Evolutionary conservation across 2,329 filamentous ascomycete genomes (phyloP).

Genomic region (Beauveria medogensis): DNA sequence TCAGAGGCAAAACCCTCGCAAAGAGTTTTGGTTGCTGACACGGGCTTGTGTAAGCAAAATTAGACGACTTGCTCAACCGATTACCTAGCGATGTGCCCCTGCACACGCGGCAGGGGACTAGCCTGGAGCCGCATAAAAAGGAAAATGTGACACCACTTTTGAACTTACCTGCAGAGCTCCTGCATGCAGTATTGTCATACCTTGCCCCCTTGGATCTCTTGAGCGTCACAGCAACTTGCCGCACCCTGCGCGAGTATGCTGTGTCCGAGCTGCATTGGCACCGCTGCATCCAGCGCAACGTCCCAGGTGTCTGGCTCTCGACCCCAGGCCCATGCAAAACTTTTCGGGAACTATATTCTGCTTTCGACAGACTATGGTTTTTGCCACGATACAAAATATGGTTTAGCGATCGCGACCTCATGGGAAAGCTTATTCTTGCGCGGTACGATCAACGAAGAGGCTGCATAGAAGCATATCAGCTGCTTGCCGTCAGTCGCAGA

Average conservation of each 20-base stretch:
- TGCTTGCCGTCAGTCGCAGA: slow-evolving; percentile 56
- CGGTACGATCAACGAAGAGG: slow-evolving; percentile 66
- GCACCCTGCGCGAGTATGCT: slow-evolving; percentile 48
- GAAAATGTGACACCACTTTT: slow-evolving; percentile 29
- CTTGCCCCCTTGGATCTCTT: slow-evolving; percentile 59
- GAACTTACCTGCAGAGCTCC: slow-evolving; percentile 63
- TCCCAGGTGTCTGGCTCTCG: slow-evolving; percentile 47
- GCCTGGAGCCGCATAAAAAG: slow-evolving; percentile 1
- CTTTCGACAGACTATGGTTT: slow-evolving; percentile 80
- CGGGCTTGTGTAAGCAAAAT: background rate
- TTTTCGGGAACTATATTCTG: slow-evolving; percentile 64
- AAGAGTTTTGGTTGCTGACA: slow-evolving; percentile 4
- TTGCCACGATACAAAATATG: slow-evolving; percentile 72
- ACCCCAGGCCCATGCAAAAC: slow-evolving; percentile 50
- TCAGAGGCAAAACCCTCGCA: background rate
- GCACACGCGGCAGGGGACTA: background rate
- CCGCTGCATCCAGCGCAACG: slow-evolving; percentile 56
- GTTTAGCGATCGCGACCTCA: slow-evolving; percentile 69
- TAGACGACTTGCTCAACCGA: slow-evolving; percentile 10
- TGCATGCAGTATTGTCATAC: slow-evolving; percentile 62
- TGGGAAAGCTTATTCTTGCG: slow-evolving; percentile 67
- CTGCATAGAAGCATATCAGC: slow-evolving; percentile 71
- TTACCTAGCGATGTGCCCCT: slow-evolving; percentile 2
- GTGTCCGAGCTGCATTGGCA: slow-evolving; percentile 66
- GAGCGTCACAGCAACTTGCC: slow-evolving; percentile 53